Conservation (phyloP, 345 rosid genomes). For the Eucalyptus polybractea region DNA sequence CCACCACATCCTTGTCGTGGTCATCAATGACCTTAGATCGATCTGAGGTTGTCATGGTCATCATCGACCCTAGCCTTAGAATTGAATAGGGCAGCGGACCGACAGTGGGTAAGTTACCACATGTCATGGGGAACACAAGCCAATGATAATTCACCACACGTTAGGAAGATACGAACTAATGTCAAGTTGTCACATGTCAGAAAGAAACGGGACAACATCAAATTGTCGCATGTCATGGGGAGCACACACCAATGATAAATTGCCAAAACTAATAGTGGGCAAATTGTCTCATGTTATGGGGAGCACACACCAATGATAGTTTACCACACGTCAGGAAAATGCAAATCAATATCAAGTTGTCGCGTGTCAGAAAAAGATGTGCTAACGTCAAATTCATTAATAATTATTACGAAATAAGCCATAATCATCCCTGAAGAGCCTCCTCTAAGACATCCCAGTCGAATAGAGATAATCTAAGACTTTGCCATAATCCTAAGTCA, state of each 20-base stretch:
- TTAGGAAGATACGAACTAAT: rapidly evolving
- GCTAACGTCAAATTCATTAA: not conserved
- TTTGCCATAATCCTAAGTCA: not conserved
- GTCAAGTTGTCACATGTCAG: rapidly evolving
- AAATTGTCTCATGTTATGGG: not conserved
- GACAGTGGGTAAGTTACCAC: not conserved
- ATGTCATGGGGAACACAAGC: not conserved
- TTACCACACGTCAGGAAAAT: not conserved
- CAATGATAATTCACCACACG: not conserved
- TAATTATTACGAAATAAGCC: not conserved
- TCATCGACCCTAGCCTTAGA: not conserved
- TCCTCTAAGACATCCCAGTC: not conserved
- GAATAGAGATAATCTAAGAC: not conserved
- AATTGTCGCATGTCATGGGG: no score
- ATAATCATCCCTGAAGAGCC: not conserved
- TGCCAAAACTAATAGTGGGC: no score
- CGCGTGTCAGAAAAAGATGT: rapidly evolving
- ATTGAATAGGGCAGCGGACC: not conserved
- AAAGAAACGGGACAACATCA: not conserved
- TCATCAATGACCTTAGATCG: not conserved
- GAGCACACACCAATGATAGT: no score
- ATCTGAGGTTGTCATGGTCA: not conserved
- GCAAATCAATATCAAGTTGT: rapidly evolving
- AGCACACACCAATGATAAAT: no score
- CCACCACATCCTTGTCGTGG: not conserved